Evolutionary conservation across 345 rosid genomes (phyloP).

Genomic region (Salix arbutifolia): DNA sequence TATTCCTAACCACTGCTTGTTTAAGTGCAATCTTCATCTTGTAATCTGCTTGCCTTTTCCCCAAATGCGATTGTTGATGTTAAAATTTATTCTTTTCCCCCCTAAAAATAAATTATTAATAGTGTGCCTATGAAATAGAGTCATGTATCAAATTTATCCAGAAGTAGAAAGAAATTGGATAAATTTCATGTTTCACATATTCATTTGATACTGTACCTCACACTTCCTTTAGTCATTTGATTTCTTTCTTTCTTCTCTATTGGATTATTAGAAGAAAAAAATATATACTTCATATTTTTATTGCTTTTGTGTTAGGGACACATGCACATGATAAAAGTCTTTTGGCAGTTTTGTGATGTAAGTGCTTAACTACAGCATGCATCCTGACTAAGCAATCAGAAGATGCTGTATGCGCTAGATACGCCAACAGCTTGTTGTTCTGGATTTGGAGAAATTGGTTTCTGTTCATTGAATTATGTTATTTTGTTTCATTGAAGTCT

Average conservation of each 20-base stretch:
- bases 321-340: neutral
- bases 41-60: neutral
- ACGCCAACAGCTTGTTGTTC: neutral
- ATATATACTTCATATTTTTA: neutral
- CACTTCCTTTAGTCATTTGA: neutral
- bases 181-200: neutral
- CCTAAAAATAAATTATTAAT: neutral
- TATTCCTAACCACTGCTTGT: constrained; percentile 10
- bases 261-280: neutral
- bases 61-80: neutral
- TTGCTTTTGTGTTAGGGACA: neutral
- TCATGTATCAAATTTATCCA: neutral
- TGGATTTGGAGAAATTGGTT: neutral
- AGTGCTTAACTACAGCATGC: neutral
- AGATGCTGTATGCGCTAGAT: neutral
- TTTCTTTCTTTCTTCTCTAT: neutral
- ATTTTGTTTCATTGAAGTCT: neutral
- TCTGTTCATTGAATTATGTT: neutral
- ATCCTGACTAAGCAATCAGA: neutral
- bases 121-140: neutral
- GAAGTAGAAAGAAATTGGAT: neutral
- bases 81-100: neutral
- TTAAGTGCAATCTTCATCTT: neutral
- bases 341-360: neutral
- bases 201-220: too few species aligned